Base-by-base conservation (phyloP, 2,329 filamentous ascomycete genomes). In the Geosmithia flava region DNA sequence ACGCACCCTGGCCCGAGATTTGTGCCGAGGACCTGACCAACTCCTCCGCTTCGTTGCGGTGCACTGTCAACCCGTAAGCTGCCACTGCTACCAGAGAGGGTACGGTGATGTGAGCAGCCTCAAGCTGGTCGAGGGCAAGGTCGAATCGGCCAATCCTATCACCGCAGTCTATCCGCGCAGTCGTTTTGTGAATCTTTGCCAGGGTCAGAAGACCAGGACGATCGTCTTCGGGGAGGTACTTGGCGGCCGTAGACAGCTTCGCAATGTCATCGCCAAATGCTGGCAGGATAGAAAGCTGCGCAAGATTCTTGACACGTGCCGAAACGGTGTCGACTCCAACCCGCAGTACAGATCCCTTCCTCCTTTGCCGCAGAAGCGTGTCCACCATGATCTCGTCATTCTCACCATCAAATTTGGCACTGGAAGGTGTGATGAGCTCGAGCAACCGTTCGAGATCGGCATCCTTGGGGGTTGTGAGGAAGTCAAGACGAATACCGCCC, bases 341-440 rank as follows among this genome's bases (percentile, higher is more conserved):
- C 45, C 87, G 81, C 29, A 96, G 68, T 7, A 97, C 83, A 10
- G 86, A 82, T 0, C 91, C 93, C 63, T 96, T 91, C 47, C 83
- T 78, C 51, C 93, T 75, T 62, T 98, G 93, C 20, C 87, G 77
- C 15, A 97, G 68, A 1, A 98, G 72, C 0, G 88, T 96, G 56
- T 97, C 91, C 20, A 98, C 78, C 72, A 98, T 82, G 51, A 98
- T 95, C 57, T 97, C 91, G 56, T 96, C 88, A 51, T 94, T 86
- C 44, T 82, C 80, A 51, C 91, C 83, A 53, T 82, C 75, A 56
- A 93, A 96, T 53, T 90, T 88, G 62, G 93, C 81, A 53, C 89
- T 93, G 0, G 90, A 95, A 0, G 93, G 94, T 7, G 86, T 95
- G 48, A 98, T 86, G 47, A 98, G 74, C 47, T 86, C 83, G 0